A percentile compares a stretch with the other conserved stretches of the same genome.
Conservation (phyloP, 2,329 filamentous ascomycete species). For the Sporothrix pseudoabietina region DNA sequence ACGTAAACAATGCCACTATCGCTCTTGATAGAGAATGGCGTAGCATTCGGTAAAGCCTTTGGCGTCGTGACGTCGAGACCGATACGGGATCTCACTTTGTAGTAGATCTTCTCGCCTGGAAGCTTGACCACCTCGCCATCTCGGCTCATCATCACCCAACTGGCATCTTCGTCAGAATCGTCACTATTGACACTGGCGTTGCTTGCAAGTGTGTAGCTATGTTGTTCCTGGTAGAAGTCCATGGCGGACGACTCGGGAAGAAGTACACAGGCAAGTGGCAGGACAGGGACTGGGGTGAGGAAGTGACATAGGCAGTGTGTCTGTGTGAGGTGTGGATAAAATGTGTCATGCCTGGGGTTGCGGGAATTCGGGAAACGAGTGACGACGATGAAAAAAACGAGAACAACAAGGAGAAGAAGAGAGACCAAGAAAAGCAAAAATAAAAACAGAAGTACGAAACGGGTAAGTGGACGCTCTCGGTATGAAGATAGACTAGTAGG, state of each 20-base stretch:
- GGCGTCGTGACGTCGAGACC: constrained; percentile 73
- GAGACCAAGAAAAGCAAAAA: neutral
- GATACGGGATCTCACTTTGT: constrained; percentile 78
- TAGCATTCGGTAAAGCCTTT: constrained; percentile 63
- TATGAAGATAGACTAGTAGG: neutral
- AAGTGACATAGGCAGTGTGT: constrained; percentile 10
- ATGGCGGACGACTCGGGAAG: constrained; percentile 26
- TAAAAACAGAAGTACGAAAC: neutral
- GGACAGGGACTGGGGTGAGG: constrained; percentile 31
- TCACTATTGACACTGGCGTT: constrained; percentile 46
- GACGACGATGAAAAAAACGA: neutral
- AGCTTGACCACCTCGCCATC: constrained; percentile 76
- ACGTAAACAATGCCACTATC: constrained; percentile 76
- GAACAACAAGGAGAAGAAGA: neutral
- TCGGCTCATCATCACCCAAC: constrained; percentile 90
- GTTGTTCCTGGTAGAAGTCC: constrained; percentile 37
- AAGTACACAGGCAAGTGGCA: constrained; percentile 22
- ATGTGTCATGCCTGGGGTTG: constrained; percentile 19
- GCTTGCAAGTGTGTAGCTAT: constrained; percentile 48
- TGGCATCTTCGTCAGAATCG: constrained; percentile 59
- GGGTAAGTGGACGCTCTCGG: constrained; percentile 4
- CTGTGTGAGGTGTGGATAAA: constrained; percentile 33
- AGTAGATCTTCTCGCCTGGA: constrained; percentile 78
- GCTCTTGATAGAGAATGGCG: constrained; percentile 70
- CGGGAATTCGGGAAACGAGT: neutral